Conservation (phyloP, 768 basidiomycete genomes). For the Russula sp. region DNA sequence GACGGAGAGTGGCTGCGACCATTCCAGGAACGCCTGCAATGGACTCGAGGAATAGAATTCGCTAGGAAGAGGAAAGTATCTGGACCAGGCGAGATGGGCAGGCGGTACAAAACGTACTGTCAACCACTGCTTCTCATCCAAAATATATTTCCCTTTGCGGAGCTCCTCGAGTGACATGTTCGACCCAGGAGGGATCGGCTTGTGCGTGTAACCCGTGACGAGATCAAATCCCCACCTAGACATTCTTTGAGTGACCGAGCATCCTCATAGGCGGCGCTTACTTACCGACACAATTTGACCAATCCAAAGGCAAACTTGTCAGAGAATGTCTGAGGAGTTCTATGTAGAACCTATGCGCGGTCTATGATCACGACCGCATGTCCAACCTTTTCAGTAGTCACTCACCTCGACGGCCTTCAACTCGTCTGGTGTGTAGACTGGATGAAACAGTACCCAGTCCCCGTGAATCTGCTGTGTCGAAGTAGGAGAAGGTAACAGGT, state of each 20-base stretch:
- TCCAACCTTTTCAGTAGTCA: background rate
- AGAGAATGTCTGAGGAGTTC: conserved; percentile 50
- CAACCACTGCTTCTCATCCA: conserved; percentile 75
- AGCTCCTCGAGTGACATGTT: conserved; percentile 69
- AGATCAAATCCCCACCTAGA: conserved; percentile 68
- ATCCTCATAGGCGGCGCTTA: background rate
- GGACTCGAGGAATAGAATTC: conserved; percentile 72
- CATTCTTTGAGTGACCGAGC: background rate
- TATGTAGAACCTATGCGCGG: conserved; percentile 55
- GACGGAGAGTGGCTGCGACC: conserved; percentile 85
- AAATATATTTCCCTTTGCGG: conserved; percentile 60
- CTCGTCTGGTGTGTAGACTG: conserved; percentile 77
- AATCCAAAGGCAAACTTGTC: conserved; percentile 69
- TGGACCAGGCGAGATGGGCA: background rate
- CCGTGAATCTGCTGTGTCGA: conserved; percentile 31
- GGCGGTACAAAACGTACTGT: conserved; percentile 36
- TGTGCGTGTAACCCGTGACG: conserved; percentile 80
- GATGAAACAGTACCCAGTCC: conserved; percentile 91
- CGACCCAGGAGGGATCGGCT: conserved; percentile 48
- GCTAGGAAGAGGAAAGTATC: conserved; percentile 31
- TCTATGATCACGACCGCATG: background rate
- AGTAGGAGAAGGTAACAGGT: conserved; percentile 1
- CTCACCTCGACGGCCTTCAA: conserved; percentile 63
- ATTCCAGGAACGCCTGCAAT: conserved; percentile 95
- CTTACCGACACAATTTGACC: conserved; percentile 47